Base-by-base conservation (phyloP, 306 rosid genomes). In the Quercus suber region DNA sequence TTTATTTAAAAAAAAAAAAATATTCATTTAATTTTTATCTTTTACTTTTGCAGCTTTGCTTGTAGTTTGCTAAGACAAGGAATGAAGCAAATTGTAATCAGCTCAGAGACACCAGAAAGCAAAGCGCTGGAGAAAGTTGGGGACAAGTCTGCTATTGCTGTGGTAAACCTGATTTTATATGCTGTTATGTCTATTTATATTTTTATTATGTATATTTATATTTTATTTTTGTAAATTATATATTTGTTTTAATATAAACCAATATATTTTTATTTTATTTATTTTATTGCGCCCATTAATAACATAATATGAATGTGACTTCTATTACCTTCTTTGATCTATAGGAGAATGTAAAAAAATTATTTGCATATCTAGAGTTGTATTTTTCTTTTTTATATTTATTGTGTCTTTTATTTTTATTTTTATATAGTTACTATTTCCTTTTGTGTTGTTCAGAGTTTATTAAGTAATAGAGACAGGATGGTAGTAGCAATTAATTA, bases 61-160 rank as follows among this genome's bases (percentile, higher is more conserved):
- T 96, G 98, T 82, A 96, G 99, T 88, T 91, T 96, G 84, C 98
- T 96, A 21, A 87, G 99, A 80, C 97, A 93, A 88, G 98, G 97
- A 76, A 96, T 96, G 98, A 91, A 74, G 78, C 99, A 93, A 84
- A 90, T 96, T 20, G 81, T 91, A 77, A 91, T 96, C 83, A 91
- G 83, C 83, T 91, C 97, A 5, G 99, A 96, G 81, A 93, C 97
- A 69, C 84, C 89, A 15, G 98, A 93, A 86, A 86, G 31, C 53
- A 90, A 90, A 81, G 82, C 94, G 69, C 74, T 96, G 73, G 99
- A 91, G 81, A 92, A 92, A 80, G 82, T 69, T 81, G 97, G 88
- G 86, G 92, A 91, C 76, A 89, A 89, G 61, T 74, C 92, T 49
- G 92, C 89, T 63, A 79, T 88, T 70, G 86, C 85, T 69, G 80